phyloP scores from a whole-genome alignment of 306 rosid genomes.

The Lathyrus aphaca region DNA sequence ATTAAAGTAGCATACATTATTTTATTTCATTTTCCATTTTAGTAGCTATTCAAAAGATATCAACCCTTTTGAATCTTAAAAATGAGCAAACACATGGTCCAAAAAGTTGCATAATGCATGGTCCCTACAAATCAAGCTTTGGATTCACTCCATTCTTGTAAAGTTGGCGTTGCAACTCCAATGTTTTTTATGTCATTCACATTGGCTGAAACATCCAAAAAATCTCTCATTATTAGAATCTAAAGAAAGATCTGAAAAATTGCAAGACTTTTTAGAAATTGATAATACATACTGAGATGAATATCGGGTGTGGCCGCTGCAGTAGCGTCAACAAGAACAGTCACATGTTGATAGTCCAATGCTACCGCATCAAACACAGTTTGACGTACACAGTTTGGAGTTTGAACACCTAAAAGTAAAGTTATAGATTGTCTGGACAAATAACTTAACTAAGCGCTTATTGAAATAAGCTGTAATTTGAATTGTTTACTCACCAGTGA shows the following conservation, averaged over 20 bases:
- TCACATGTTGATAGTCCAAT: slow-evolving; percentile 72
- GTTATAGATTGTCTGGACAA: neutral
- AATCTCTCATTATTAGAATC: slow-evolving; percentile 12
- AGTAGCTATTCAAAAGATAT: slow-evolving; percentile 14
- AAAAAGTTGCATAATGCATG: slow-evolving; percentile 8
- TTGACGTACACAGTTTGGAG: slow-evolving; percentile 95
- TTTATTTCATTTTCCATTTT: slow-evolving; percentile 17
- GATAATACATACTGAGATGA: slow-evolving; percentile 61
- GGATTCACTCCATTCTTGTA: slow-evolving; percentile 64
- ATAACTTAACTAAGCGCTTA: neutral
- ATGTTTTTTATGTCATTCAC: slow-evolving; percentile 76
- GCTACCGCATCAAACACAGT: slow-evolving; percentile 89
- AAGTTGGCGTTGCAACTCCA: slow-evolving; percentile 67
- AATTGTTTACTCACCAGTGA: slow-evolving; percentile 59
- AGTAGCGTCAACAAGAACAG: slow-evolving; percentile 80
- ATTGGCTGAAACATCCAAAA: slow-evolving; percentile 66
- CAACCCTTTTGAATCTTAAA: slow-evolving; percentile 21
- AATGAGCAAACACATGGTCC: slow-evolving; percentile 21
- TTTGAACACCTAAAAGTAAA: slow-evolving; percentile 74
- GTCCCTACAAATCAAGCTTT: slow-evolving; percentile 46
- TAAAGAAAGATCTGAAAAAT: too few species aligned
- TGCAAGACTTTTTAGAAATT: neutral
- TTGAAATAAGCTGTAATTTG: slow-evolving; percentile 14
- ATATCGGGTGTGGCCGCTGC: slow-evolving; percentile 83
- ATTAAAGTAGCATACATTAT: neutral